These are phyloP conservation scores for Calvatia gigantea DNA, from an alignment of 768 basidiomycete genomes.

Conservation along the genomic window DNA sequence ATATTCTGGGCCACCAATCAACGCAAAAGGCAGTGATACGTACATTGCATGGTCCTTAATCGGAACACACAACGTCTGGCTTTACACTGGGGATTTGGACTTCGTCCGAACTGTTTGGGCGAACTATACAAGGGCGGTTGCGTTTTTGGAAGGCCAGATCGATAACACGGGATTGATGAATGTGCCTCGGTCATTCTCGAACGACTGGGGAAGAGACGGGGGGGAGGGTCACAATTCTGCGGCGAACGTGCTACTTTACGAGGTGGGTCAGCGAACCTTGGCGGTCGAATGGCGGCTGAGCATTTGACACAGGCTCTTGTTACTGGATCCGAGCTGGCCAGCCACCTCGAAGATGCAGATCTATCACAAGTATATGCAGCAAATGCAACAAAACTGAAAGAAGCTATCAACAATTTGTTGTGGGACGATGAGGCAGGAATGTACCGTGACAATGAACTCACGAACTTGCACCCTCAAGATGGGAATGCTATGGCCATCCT, in stretches of 20 bases:
- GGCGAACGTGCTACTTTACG: conserved; percentile 43
- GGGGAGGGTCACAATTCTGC: conserved; percentile 45
- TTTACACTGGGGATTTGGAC: conserved; percentile 45
- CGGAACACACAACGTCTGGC: conserved; percentile 34
- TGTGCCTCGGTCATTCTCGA: conserved; percentile 34
- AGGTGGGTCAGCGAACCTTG: conserved; percentile 20
- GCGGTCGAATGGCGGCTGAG: neutral
- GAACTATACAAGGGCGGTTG: conserved; percentile 37
- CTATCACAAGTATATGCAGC: conserved; percentile 24
- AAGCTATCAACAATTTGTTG: conserved; percentile 36
- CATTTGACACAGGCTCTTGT: conserved; percentile 24
- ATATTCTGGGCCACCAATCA: conserved; percentile 11
- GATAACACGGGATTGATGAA: conserved; percentile 36
- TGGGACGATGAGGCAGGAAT: conserved; percentile 41
- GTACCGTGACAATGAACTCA: conserved; percentile 44
- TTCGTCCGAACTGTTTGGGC: conserved; percentile 41
- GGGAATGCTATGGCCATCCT: conserved; percentile 46
- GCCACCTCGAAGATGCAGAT: conserved; percentile 20
- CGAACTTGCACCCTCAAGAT: conserved; percentile 43
- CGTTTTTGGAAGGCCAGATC: conserved; percentile 39
- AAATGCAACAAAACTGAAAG: conserved; percentile 37
- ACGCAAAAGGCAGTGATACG: conserved; percentile 27
- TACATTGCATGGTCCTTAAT: conserved; percentile 52
- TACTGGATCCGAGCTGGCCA: conserved; percentile 33
- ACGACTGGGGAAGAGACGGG: conserved; percentile 47